phyloP scores from a whole-genome alignment of 2,329 filamentous ascomycete species.

The Pseudogymnoascus pannorum region DNA sequence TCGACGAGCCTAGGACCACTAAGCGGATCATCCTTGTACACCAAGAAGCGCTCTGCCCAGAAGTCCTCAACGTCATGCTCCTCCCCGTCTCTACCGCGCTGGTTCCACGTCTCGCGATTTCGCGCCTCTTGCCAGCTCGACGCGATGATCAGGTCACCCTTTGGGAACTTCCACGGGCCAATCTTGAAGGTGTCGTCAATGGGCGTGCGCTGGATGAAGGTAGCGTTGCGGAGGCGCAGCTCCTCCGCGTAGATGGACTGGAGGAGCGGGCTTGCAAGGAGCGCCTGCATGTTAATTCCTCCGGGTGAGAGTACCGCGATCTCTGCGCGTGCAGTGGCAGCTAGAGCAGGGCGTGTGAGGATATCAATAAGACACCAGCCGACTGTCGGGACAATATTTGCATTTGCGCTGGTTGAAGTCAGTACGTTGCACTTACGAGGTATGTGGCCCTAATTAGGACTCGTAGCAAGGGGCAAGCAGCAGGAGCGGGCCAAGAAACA shows the following conservation, averaged over 20 bases:
- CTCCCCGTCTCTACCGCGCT: constrained; percentile 16
- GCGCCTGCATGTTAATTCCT: constrained; percentile 13
- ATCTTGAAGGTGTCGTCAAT: constrained; percentile 23
- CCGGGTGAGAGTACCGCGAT: constrained; percentile 16
- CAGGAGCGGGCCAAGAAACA: background rate
- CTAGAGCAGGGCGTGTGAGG: constrained; percentile 18
- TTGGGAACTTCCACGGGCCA: constrained; percentile 24
- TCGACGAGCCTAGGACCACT: constrained; percentile 23
- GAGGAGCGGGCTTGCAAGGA: constrained; percentile 24
- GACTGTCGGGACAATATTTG: constrained; percentile 22
- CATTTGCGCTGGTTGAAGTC: constrained; percentile 18
- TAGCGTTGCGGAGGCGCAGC: constrained; percentile 24
- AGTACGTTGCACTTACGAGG: background rate
- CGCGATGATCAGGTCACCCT: constrained; percentile 22
- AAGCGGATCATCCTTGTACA: constrained; percentile 24
- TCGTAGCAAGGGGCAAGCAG: background rate
- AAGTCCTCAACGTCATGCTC: constrained; percentile 26
- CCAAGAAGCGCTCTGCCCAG: constrained; percentile 32
- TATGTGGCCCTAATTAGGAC: background rate
- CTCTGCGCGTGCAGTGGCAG: constrained; percentile 19
- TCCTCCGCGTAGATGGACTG: constrained; percentile 33
- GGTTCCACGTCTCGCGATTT: constrained; percentile 28
- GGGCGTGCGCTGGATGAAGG: constrained; percentile 14
- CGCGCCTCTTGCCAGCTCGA: constrained; percentile 23
- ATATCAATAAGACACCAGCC: constrained; percentile 25